phyloP scores from a whole-genome alignment of 176 grass and related monocot genomes.

The Avena atlantica region DNA sequence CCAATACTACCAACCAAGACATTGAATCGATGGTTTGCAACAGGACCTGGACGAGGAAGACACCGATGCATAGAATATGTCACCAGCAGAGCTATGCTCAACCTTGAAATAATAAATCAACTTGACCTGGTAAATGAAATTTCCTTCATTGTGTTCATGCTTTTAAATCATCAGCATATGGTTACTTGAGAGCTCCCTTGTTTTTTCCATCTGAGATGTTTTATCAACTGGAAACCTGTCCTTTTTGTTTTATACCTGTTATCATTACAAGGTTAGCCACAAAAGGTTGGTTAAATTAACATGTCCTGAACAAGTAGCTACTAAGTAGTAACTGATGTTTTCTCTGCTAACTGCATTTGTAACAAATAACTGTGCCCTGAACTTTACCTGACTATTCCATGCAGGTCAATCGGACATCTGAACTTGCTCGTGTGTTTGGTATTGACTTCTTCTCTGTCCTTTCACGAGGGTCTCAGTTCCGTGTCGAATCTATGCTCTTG shows the following conservation, averaged over 20 bases:
- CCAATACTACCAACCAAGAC: slow-evolving; percentile 76
- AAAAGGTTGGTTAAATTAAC: slow-evolving; percentile 21
- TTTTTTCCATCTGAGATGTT: slow-evolving; percentile 31
- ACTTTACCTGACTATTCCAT: slow-evolving; percentile 43
- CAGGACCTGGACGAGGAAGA: slow-evolving; percentile 72
- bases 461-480: slow-evolving; percentile 93
- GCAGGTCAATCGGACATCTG: slow-evolving; percentile 95
- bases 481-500: slow-evolving; percentile 98
- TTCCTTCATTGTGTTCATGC: slow-evolving; percentile 40
- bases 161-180: slow-evolving; percentile 11
- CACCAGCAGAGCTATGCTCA: slow-evolving; percentile 64
- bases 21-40: slow-evolving; percentile 88
- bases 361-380: slow-evolving; percentile 7
- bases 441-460: slow-evolving; percentile 99
- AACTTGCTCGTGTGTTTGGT: slow-evolving; percentile 96
- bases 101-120: slow-evolving; percentile 90
- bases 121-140: slow-evolving; percentile 78
- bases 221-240: slow-evolving; percentile 32
- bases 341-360: slow-evolving; percentile 15
- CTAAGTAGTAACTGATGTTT: background rate
- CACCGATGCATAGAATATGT: slow-evolving; percentile 71
- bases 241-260: slow-evolving; percentile 31
- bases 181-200: slow-evolving; percentile 17
- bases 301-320: slow-evolving; percentile 22
- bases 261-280: slow-evolving; percentile 6